Evolutionary conservation across 768 basidiomycete genomes (phyloP).

Genomic region (Psilocybe tampanensis): DNA sequence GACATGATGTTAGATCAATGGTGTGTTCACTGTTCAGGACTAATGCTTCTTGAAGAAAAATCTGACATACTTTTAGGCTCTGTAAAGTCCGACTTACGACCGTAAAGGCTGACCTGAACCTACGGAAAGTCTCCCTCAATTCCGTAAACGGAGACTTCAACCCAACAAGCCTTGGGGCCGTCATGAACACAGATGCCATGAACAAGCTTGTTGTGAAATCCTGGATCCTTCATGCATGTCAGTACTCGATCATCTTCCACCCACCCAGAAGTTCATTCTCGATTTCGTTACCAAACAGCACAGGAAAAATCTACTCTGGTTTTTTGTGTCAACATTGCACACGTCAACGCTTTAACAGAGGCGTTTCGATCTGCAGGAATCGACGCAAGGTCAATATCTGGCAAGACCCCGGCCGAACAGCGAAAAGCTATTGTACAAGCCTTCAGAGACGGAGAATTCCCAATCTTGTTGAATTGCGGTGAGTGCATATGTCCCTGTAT

Average conservation of each 20-base stretch:
- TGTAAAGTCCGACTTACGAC: conserved; percentile 86
- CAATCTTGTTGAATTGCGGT: conserved; percentile 92
- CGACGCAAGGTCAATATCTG: conserved; percentile 82
- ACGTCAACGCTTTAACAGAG: conserved; percentile 75
- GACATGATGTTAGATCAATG: conserved; percentile 95
- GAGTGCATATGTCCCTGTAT: conserved; percentile 7
- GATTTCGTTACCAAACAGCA: conserved; percentile 31
- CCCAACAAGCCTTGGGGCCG: conserved; percentile 72
- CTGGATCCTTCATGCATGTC: conserved; percentile 88
- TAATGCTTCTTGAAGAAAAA: conserved; percentile 1
- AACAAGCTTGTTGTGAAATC: conserved; percentile 79
- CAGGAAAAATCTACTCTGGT: conserved; percentile 84
- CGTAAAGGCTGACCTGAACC: conserved; percentile 73
- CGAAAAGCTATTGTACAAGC: conserved; percentile 63
- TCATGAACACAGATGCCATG: conserved; percentile 78
- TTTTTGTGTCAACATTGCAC: conserved; percentile 87
- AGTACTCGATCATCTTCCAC: conserved; percentile 18
- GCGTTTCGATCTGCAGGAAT: conserved; percentile 74
- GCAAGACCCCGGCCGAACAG: conserved; percentile 64
- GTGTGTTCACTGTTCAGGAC: conserved; percentile 36
- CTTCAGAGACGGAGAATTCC: conserved; percentile 76
- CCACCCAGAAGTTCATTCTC: neutral
- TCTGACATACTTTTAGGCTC: conserved; percentile 53
- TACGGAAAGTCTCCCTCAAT: conserved; percentile 69
- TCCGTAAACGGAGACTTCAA: conserved; percentile 80